A percentile compares a stretch with the other conserved stretches of the same genome.
Evolutionary conservation across 78 protist genomes (phyloP).

Genomic region (Trichosphaerium sp.): DNA sequence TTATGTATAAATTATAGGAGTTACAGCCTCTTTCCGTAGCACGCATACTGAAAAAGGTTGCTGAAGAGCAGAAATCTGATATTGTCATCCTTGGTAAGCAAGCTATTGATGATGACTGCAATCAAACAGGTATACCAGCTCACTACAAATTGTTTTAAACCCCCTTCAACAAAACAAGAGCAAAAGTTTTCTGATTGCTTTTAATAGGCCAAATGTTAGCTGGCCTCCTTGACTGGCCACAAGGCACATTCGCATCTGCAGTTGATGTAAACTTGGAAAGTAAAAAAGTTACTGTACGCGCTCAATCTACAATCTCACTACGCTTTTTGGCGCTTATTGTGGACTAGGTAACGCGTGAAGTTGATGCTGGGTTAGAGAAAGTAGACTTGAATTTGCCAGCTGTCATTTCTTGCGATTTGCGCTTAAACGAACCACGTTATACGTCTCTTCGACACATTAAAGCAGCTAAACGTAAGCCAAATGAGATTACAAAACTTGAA

Average conservation of each 20-base stretch:
- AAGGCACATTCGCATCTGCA: slow-evolving; percentile 79
- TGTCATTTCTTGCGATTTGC: slow-evolving; percentile 84
- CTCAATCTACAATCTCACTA: background rate
- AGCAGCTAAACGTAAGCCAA: slow-evolving; percentile 26
- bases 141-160: too few species aligned
- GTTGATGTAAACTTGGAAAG: slow-evolving; percentile 22
- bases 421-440: slow-evolving; percentile 93
- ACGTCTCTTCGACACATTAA: slow-evolving; percentile 84
- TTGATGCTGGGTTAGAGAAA: slow-evolving; percentile 91
- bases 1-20: too few species aligned
- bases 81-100: slow-evolving; percentile 76
- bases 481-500: slow-evolving; percentile 40
- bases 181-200: too few species aligned
- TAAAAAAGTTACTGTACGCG: background rate
- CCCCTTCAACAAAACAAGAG: too few species aligned
- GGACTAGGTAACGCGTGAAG: slow-evolving; percentile 71
- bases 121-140: slow-evolving; percentile 94
- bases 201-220: slow-evolving; percentile 84
- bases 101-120: slow-evolving; percentile 91
- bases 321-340: background rate
- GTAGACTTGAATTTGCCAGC: slow-evolving; percentile 77
- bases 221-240: slow-evolving; percentile 85
- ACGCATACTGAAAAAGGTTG: slow-evolving; percentile 64
- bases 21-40: slow-evolving; percentile 85
- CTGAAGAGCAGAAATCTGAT: slow-evolving; percentile 34